Evolutionary conservation across 306 rosid genomes (phyloP).

Genomic region (Styphnolobium japonicum): DNA sequence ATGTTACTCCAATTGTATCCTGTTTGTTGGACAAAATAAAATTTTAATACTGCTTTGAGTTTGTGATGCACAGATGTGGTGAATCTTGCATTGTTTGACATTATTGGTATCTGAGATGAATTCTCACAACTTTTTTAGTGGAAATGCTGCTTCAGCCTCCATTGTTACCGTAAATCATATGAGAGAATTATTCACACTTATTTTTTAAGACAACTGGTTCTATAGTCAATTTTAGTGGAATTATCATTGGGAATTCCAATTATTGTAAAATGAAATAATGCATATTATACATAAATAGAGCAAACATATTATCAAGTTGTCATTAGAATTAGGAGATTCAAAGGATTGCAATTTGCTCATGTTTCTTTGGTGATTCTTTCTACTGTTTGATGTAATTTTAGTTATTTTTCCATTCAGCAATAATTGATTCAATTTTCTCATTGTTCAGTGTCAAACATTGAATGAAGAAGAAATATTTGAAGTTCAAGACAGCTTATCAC

Average conservation of each 20-base stretch:
- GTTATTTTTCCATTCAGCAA: slow-evolving; percentile 21
- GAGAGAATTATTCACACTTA: not conserved
- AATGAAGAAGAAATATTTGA: slow-evolving; percentile 99
- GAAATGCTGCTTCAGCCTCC: slow-evolving; percentile 4
- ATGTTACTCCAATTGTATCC: slow-evolving; percentile 3
- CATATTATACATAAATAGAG: not conserved
- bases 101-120: not conserved
- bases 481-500: slow-evolving; percentile 91
- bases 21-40: not conserved
- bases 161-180: slow-evolving; percentile 2
- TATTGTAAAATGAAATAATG: not conserved
- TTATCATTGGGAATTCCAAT: slow-evolving; percentile 13
- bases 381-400: not conserved
- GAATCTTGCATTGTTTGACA: slow-evolving; percentile 11
- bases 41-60: slow-evolving; percentile 12
- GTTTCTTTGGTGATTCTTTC: not conserved
- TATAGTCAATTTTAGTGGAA: not conserved
- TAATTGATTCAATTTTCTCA: not conserved
- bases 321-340: slow-evolving; percentile 12
- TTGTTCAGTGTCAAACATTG: slow-evolving; percentile 88
- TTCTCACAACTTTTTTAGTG: not conserved
- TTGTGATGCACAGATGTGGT: not conserved
- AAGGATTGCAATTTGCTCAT: slow-evolving; percentile 17
- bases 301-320: not conserved
- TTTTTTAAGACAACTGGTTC: not conserved